Evolutionary conservation across 495 filamentous ascomycete genomes (phyloP).

Genomic region (Neurospora sp.): DNA sequence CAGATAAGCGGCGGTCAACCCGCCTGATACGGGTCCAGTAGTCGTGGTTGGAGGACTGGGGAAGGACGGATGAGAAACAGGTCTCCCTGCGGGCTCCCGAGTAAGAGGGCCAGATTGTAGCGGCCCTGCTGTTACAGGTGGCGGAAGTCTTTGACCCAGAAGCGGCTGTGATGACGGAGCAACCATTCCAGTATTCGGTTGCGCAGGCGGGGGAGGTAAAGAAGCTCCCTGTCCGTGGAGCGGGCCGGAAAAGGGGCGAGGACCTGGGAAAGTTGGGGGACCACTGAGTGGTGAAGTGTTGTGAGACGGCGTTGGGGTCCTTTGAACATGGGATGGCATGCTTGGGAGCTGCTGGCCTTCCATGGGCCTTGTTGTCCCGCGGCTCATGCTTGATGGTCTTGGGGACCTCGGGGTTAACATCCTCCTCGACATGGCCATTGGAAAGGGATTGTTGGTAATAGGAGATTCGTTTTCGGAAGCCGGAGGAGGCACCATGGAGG

Average conservation of each 20-base stretch:
- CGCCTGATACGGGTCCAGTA: background rate
- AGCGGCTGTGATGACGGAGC: conserved; percentile 32
- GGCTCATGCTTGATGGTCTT: conserved; percentile 33
- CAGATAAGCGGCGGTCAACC: background rate
- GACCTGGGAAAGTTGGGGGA: conserved; percentile 23
- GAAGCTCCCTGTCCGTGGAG: conserved; percentile 16
- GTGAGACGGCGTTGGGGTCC: conserved; percentile 11
- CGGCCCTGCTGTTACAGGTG: conserved; percentile 17
- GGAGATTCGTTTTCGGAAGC: conserved; percentile 29
- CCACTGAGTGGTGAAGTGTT: conserved; percentile 22
- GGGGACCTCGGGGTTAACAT: conserved; percentile 61
- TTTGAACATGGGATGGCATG: conserved; percentile 26
- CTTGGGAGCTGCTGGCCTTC: conserved; percentile 35
- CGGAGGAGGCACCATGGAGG: conserved; percentile 19
- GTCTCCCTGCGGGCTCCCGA: conserved; percentile 16
- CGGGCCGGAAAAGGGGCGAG: conserved; percentile 20
- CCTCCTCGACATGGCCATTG: conserved; percentile 32
- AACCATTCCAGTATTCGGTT: conserved; percentile 21
- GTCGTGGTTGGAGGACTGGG: background rate
- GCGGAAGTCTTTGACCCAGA: conserved; percentile 18
- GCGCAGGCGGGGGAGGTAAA: conserved; percentile 21
- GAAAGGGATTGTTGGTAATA: conserved; percentile 28
- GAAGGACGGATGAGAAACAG: conserved; percentile 1
- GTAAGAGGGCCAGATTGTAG: conserved; percentile 8
- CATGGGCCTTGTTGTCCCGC: conserved; percentile 34